Evolutionary conservation across 768 basidiomycete genomes (phyloP).

Genomic region (Auriculariales sp.): DNA sequence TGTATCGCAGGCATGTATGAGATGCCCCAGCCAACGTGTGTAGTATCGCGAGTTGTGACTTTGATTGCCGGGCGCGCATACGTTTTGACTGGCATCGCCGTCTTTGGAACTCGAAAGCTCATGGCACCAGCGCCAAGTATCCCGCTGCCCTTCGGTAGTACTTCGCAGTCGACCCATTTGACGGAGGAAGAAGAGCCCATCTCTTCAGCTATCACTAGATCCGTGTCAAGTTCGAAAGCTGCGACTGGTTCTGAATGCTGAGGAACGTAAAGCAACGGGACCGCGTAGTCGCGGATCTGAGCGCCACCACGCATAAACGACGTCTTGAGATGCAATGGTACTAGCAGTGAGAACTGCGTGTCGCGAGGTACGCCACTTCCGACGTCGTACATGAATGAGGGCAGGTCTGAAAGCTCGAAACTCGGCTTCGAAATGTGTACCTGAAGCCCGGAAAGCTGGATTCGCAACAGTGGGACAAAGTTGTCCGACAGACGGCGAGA

Average conservation of each 20-base stretch:
- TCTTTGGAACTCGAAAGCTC: constrained; percentile 62
- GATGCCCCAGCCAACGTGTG: constrained; percentile 77
- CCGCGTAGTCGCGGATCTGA: constrained; percentile 73
- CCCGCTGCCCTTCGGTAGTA: constrained; percentile 44
- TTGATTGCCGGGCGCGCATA: constrained; percentile 65
- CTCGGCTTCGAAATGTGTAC: constrained; percentile 44
- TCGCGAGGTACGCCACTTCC: constrained; percentile 55
- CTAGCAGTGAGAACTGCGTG: constrained; percentile 60
- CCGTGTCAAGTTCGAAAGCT: constrained; percentile 53
- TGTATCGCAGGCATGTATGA: constrained; percentile 78
- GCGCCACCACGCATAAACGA: constrained; percentile 43
- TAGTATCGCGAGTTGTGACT: constrained; percentile 47
- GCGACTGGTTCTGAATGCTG: constrained; percentile 23
- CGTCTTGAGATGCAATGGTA: constrained; percentile 71
- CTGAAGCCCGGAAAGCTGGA: constrained; percentile 41
- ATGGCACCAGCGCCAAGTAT: constrained; percentile 37
- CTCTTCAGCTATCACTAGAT: constrained; percentile 81
- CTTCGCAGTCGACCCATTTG: constrained; percentile 53
- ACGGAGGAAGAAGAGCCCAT: constrained; percentile 53
- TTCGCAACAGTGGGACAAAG: constrained; percentile 57
- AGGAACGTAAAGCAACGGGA: constrained; percentile 70
- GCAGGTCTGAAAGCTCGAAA: constrained; percentile 37
- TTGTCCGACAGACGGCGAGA: not conserved
- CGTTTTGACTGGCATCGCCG: constrained; percentile 89
- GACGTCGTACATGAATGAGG: constrained; percentile 49